Conservation (phyloP, 2,329 filamentous ascomycete species). For the Nakataea oryzae region DNA sequence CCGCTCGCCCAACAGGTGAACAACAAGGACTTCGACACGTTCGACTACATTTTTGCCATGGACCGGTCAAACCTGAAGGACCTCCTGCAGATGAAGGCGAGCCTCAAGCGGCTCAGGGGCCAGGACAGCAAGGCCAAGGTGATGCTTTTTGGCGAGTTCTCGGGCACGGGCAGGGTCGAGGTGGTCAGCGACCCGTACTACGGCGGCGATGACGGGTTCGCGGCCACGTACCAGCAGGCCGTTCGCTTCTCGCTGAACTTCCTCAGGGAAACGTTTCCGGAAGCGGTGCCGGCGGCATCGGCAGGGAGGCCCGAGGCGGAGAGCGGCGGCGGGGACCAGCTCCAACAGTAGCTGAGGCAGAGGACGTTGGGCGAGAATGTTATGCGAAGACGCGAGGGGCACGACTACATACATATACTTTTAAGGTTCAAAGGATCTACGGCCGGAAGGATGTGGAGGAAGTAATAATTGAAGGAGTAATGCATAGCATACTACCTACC, state of each 20-base stretch:
- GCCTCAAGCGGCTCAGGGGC: constrained; percentile 30
- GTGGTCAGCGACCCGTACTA: constrained; percentile 88
- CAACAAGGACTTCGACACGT: constrained; percentile 60
- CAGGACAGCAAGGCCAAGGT: constrained; percentile 53
- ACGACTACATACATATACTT: not conserved
- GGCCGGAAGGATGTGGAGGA: not conserved
- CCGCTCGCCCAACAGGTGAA: not conserved
- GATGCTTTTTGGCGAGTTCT: constrained; percentile 76
- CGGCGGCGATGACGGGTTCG: constrained; percentile 71
- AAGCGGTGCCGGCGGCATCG: constrained; percentile 12
- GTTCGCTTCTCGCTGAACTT: constrained; percentile 69
- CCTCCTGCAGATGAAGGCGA: constrained; percentile 48
- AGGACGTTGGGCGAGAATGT: not conserved
- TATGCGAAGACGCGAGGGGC: no score
- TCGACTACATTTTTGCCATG: constrained; percentile 96
- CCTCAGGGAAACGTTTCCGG: constrained; percentile 46
- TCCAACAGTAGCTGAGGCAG: not conserved
- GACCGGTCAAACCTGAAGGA: constrained; percentile 72
- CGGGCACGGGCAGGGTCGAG: constrained; percentile 56
- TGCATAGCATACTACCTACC: not conserved
- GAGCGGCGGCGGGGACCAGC: not conserved
- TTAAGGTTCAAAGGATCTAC: not conserved
- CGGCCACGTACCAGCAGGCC: constrained; percentile 78
- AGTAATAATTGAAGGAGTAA: not conserved
- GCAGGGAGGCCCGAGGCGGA: not conserved